phyloP scores from a whole-genome alignment of 768 basidiomycete species.

The Lactifluus volemus region DNA sequence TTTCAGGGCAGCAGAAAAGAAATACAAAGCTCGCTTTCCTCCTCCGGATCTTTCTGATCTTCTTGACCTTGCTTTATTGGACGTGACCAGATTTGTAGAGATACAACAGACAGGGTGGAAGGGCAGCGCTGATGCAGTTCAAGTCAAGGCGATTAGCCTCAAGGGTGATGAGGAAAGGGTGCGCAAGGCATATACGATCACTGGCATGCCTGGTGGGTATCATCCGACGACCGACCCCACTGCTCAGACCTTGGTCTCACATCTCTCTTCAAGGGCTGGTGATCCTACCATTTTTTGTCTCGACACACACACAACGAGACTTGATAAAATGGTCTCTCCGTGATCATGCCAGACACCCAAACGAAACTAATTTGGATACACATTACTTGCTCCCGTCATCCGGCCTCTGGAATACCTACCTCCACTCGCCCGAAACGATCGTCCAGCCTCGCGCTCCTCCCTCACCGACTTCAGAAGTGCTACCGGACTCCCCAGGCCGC shows the following conservation, averaged over 20 bases:
- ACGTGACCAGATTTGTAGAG: slow-evolving; percentile 34
- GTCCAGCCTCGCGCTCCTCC: slow-evolving; percentile 41
- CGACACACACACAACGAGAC: slow-evolving; percentile 50
- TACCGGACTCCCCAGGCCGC: slow-evolving; percentile 36
- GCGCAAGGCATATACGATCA: slow-evolving; percentile 37
- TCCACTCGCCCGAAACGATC: slow-evolving; percentile 30
- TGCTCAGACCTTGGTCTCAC: slow-evolving; percentile 1
- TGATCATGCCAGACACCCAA: slow-evolving; percentile 69
- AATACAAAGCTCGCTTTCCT: slow-evolving; percentile 70
- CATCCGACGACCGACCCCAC: neutral
- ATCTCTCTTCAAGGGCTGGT: slow-evolving; percentile 59
- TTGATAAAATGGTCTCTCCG: slow-evolving; percentile 67
- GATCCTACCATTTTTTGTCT: slow-evolving; percentile 67
- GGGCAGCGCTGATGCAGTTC: slow-evolving; percentile 34
- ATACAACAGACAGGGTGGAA: slow-evolving; percentile 39
- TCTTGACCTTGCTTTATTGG: slow-evolving; percentile 53
- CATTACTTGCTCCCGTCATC: slow-evolving; percentile 71
- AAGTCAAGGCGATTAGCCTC: slow-evolving; percentile 28
- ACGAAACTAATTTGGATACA: slow-evolving; percentile 82
- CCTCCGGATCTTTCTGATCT: slow-evolving; percentile 64
- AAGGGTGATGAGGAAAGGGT: slow-evolving; percentile 10
- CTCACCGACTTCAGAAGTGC: slow-evolving; percentile 16
- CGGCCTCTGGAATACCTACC: slow-evolving; percentile 69
- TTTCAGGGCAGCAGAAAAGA: slow-evolving; percentile 73
- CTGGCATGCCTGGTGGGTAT: slow-evolving; percentile 39